Evolutionary conservation across 148 eudicot genomes (phyloP).

Genomic region (Tetragonia tetragonoides): DNA sequence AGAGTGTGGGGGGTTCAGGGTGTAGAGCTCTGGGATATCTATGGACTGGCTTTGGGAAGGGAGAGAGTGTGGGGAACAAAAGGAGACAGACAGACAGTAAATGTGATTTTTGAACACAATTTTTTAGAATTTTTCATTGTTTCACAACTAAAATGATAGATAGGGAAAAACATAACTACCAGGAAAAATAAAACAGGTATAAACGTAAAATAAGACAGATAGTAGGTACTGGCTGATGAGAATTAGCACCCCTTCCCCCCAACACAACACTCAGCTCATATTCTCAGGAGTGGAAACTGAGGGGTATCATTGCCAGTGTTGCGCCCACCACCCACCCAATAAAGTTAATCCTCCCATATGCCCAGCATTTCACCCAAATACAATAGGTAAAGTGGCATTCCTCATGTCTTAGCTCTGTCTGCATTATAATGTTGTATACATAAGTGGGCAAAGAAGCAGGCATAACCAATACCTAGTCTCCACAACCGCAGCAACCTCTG

Average conservation of each 20-base stretch:
- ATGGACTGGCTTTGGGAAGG: too few relatives aligned
- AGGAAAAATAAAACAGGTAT: neutral
- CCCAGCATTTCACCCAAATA: neutral
- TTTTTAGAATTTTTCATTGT: too few relatives aligned
- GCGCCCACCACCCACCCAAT: neutral
- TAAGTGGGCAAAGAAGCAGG: slow-evolving; percentile 7
- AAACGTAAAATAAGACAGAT: neutral
- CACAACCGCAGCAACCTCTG: neutral
- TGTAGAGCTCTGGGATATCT: too few relatives aligned
- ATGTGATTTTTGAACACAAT: too few relatives aligned
- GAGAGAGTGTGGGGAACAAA: too few relatives aligned
- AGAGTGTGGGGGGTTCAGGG: too few relatives aligned
- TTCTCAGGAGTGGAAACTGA: neutral
- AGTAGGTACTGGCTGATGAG: neutral
- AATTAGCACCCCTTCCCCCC: neutral
- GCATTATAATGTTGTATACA: neutral
- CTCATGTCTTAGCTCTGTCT: neutral
- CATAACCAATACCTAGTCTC: neutral
- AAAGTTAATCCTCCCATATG: neutral
- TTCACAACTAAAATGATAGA: too few relatives aligned
- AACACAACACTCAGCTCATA: neutral
- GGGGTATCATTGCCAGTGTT: neutral
- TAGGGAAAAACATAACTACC: too few relatives aligned
- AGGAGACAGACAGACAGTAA: too few relatives aligned
- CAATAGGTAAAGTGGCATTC: neutral